Conservation (phyloP, 2,329 filamentous ascomycete species). For the Neodidymelliopsis sp. region DNA sequence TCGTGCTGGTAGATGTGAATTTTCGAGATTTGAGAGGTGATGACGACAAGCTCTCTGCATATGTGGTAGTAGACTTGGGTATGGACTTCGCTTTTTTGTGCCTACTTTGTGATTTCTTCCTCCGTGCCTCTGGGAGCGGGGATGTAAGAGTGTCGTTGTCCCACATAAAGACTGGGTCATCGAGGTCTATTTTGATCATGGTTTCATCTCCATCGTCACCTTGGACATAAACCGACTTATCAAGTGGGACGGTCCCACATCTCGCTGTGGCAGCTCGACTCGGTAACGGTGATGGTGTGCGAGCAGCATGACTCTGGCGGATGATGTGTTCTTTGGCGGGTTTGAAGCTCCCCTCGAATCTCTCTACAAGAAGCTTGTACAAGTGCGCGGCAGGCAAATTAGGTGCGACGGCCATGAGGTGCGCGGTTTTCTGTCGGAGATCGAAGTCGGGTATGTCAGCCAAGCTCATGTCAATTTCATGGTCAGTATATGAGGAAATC, state of each 20-base stretch:
- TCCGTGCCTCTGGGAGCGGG: not conserved
- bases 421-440: constrained; percentile 23
- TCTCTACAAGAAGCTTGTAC: constrained; percentile 26
- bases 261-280: not conserved
- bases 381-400: constrained; percentile 23
- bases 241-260: not conserved
- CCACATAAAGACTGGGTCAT: constrained; percentile 21
- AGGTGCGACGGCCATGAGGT: constrained; percentile 29
- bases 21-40: not conserved
- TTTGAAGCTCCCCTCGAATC: constrained; percentile 13
- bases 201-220: constrained; percentile 9
- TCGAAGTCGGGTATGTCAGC: constrained; percentile 23
- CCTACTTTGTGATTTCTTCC: not conserved
- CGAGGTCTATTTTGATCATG: constrained; percentile 27
- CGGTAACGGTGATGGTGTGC: not conserved
- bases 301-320: not conserved
- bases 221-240: not conserved
- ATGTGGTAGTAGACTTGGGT: not conserved
- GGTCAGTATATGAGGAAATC: not conserved
- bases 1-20: not conserved
- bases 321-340: constrained; percentile 6
- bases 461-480: constrained; percentile 9
- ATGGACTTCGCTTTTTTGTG: not conserved
- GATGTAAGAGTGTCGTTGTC: constrained; percentile 17
- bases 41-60: not conserved